Evolutionary conservation across 2,329 filamentous ascomycete genomes (phyloP), one percentile per base, ranked within the genome.

Genomic region (Colletotrichum spinosum): DNA sequence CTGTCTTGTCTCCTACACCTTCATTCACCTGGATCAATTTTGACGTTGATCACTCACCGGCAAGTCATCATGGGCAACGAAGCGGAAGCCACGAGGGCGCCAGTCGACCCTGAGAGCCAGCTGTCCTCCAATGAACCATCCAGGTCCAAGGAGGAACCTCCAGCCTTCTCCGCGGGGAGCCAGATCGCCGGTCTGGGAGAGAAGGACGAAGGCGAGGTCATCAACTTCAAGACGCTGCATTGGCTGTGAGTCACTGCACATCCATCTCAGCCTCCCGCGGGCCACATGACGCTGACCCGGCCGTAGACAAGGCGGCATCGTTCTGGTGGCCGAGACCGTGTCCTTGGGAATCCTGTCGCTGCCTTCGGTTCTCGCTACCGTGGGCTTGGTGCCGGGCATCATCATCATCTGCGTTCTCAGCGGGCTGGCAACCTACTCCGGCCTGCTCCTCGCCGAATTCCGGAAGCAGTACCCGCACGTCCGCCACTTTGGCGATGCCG

Each of bases 351-450:
- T 83, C 74, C 90, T 93, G 79, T 92, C 90, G 1, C 92, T 93
- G 64, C 91, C 91, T 1, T 92, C 89, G 72, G 92, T 91, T 0
- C 89, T 93, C 72, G 90, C 91, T 2, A 80, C 89, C 11, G 81
- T 93, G 41, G 91, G 91, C 4, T 82, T 93, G n/a, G 89, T 90
- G 1, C 91, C 91, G 0, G 91, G 91, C 11, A 78, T 94, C 58
- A 86, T 92, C 65, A 74, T 93, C 72, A 93, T 92, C 49, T 83
- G 92, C 65, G 84, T 90, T n/a, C 84, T 81, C 52, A 80, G 90
- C 48, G 85, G 89, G 9, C 78, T 93, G 3, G 92, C 92, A 71
- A 92, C 90, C 2, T 93, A 81, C 71, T 81, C 81, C 0, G 80
- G 91, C 8, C 72, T 81, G 8, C 73, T 78, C 42, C 73, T 81